phyloP scores from a whole-genome alignment of 1,139 yeast genomes.

The Blastobotrys petasosporus region DNA sequence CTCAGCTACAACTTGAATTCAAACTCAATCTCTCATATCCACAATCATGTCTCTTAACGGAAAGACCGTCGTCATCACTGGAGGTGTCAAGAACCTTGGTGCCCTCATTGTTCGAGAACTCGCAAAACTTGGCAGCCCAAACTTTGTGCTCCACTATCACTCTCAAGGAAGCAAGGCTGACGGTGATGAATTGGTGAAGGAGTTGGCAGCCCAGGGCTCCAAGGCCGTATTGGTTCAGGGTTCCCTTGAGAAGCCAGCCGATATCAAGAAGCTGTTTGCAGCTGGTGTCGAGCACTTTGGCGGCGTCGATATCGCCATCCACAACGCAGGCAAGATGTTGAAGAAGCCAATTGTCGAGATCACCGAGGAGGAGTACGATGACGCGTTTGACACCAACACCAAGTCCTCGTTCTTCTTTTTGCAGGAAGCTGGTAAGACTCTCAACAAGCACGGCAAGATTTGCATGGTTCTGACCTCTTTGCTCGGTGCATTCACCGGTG shows the following conservation, averaged over 20 bases:
- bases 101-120: conserved; percentile 51
- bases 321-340: conserved; percentile 61
- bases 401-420: conserved; percentile 58
- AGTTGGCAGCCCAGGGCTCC: conserved; percentile 36
- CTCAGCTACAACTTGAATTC: no score
- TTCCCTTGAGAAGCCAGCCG: conserved; percentile 41
- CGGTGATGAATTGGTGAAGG: conserved; percentile 40
- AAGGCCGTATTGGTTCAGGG: conserved; percentile 45
- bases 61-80: conserved; percentile 53
- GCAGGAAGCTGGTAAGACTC: conserved; percentile 48
- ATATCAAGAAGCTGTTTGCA: conserved; percentile 42
- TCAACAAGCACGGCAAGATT: conserved; percentile 50
- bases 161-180: conserved; percentile 37
- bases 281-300: conserved; percentile 42
- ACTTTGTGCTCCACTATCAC: conserved; percentile 53
- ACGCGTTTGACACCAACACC: conserved; percentile 49
- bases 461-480: conserved; percentile 56
- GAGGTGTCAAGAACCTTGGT: conserved; percentile 64
- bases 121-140: conserved; percentile 47
- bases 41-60: conserved; percentile 29
- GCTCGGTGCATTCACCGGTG: conserved; percentile 59
- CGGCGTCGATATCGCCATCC: conserved; percentile 55
- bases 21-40: no score
- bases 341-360: conserved; percentile 52
- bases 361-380: conserved; percentile 49